Evolutionary conservation across 495 filamentous ascomycete species (phyloP), one percentile per base, ranked within the genome.

Genomic region (Trichocladium uniseriatum): DNA sequence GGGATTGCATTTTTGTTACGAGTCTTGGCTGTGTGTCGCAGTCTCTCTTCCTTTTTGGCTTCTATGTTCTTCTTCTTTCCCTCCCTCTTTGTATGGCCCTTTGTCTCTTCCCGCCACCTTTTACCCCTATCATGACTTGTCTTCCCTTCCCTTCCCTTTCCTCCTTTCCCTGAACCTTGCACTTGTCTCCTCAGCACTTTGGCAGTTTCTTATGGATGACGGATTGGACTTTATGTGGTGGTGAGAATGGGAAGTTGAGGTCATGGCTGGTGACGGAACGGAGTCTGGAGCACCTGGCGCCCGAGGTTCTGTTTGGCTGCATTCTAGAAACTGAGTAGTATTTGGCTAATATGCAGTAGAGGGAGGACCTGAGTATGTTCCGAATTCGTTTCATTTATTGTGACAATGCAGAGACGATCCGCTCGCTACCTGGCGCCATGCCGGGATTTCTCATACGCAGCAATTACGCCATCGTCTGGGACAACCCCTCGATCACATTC

Each of bases 381-480:
- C 2, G 31, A 32, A 5, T 1, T 24, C 27, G 36, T n/a, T 27
- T 34, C 19, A 21, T 1, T 43, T 7, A 2, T 3, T 8, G 38
- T 47, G 43, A 35, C 27, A 24, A 22, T 27, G 15, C 15, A 13
- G 22, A 31, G 24, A 16, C 20, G 14, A 11, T 18, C 27, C 5
- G 27, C 13, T 35, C n/a, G 13, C 28, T 36, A n/a, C n/a, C n/a
- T n/a, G n/a, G n/a, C n/a, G 7, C 14, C 20, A 9, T 44, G 37
- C 44, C 45, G 54, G 14, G 52, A 27, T n/a, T 45, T 31, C n/a
- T 60, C 51, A 37, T 60, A 56, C 0, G 49, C 48, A 20, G 52
- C 52, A 11, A 66, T 40, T 3, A 62, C 43, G 28, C 59, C 61
- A 49, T 65, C 62, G 19, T 62, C 51, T 0, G 63, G 63, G 15